Base-by-base conservation (phyloP, 2,329 filamentous ascomycete genomes). In the Xylaria sp. region DNA sequence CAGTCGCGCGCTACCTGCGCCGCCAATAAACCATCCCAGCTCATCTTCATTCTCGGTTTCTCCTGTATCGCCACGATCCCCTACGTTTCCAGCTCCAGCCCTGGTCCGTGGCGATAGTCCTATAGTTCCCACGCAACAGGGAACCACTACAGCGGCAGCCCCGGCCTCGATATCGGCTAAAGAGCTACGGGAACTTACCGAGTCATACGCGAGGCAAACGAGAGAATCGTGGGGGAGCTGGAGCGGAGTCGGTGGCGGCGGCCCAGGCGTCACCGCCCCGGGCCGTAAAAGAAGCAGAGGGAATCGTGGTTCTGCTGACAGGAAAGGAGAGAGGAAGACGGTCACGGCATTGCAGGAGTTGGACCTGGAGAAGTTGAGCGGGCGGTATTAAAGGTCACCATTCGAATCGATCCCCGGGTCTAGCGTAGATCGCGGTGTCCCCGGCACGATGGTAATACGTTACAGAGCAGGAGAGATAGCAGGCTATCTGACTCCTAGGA, bases 1-100 rank as follows among this genome's bases (percentile, higher is more conserved):
- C 0, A 81, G 69, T 5, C 76, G 79, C n/a, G 81, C 81, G 2
- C 78, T 85, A 2, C 82, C 82, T 0, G 68, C 73, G 3, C 68
- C 73, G 0, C 74, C 77, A 5, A 62, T 65, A n/a, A 63, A 59
- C 1, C 66, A 65, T 50, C 66, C 70, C 10, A 67, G 55, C 56
- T 67, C 67, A 7, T 62, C 67, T n/a, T 62, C 63, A 25, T 68
- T 65, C 45, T 56, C 62, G 5, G 55, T 53, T 20, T 69, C 71
- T n/a, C 61, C 72, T 20, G 33, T 61, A 5, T 69, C 69, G 22
- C 71, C 74, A 2, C 58, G 66, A 0, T 75, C 75, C 0, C 73
- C 73, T 11, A 73, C 73, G 1, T 76, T 74, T 17, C 57, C 74
- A 17, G 51, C 53, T 15, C 68, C 42, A 61, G 62, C 68, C 11